These are phyloP conservation scores for Dictyostelium brefeldianum DNA, from an alignment of 78 protist species.

Conservation along the genomic window DNA sequence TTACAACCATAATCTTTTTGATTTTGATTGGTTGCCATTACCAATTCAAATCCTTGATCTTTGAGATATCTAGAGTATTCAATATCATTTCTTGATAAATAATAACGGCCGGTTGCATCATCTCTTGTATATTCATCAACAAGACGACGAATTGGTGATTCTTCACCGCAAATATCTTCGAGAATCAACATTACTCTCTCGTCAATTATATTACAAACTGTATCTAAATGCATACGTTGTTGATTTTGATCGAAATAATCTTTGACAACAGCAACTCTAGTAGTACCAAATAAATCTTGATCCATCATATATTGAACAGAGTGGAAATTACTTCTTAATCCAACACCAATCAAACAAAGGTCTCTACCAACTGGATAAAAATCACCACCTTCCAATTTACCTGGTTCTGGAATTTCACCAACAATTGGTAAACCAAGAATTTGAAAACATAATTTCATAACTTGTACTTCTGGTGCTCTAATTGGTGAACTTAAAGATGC, in stretches of 20 bases:
- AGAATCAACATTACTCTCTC: conserved; percentile 67
- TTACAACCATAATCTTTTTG: conserved; percentile 93
- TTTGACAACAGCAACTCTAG: conserved; percentile 90
- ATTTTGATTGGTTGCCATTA: conserved; percentile 80
- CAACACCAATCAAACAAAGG: conserved; percentile 91
- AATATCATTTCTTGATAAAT: conserved; percentile 51
- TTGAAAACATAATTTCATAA: conserved; percentile 88
- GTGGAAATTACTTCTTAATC: conserved; percentile 86
- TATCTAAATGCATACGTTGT: conserved; percentile 96
- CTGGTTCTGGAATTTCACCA: conserved; percentile 91
- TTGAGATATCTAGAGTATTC: conserved; percentile 81
- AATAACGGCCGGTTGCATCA: conserved; percentile 55
- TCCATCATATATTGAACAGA: conserved; percentile 89
- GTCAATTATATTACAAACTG: conserved; percentile 86
- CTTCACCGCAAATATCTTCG: conserved; percentile 84
- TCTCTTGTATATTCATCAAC: conserved; percentile 89
- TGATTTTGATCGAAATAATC: conserved; percentile 91
- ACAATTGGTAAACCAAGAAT: conserved; percentile 89
- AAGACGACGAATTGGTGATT: conserved; percentile 69
- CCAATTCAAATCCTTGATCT: conserved; percentile 87
- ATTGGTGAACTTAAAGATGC: conserved; percentile 87
- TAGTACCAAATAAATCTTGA: conserved; percentile 89
- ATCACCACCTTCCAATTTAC: conserved; percentile 90
- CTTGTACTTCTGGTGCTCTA: conserved; percentile 87
- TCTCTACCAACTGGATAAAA: conserved; percentile 90